These are phyloP conservation scores for Aleurites moluccanus DNA, from an alignment of 441 rosid genomes.

Conservation along the genomic window DNA sequence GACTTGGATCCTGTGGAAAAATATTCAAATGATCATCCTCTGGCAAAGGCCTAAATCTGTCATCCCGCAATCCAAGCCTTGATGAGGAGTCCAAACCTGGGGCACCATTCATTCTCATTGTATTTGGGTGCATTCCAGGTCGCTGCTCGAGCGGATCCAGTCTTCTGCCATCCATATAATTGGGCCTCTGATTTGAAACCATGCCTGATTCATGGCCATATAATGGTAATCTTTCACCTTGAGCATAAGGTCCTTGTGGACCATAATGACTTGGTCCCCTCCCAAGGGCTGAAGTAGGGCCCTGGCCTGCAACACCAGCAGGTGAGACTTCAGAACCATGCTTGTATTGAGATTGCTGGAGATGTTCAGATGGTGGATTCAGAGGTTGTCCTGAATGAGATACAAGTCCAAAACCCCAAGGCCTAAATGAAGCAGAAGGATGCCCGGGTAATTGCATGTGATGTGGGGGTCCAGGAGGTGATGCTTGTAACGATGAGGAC, in stretches of 20 bases:
- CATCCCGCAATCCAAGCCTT: conserved; percentile 32
- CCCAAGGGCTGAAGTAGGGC: conserved; percentile 35
- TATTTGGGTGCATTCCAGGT: conserved; percentile 28
- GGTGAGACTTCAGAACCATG: conserved; percentile 38
- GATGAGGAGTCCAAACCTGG: conserved; percentile 34
- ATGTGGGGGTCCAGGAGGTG: conserved; percentile 40
- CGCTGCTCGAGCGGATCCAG: conserved; percentile 38
- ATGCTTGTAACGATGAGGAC: conserved; percentile 41
- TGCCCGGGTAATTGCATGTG: conserved; percentile 37
- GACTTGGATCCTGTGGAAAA: conserved; percentile 37
- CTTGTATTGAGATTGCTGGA: conserved; percentile 26
- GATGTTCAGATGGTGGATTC: conserved; percentile 24
- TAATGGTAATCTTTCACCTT: conserved; percentile 20
- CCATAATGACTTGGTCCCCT: conserved; percentile 41
- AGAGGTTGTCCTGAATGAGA: conserved; percentile 25
- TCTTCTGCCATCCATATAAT: conserved; percentile 36
- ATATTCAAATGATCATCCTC: conserved; percentile 41
- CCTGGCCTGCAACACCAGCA: conserved; percentile 32
- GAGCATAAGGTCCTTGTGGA: conserved; percentile 38
- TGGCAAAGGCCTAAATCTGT: conserved; percentile 39
- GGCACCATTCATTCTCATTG: conserved; percentile 39
- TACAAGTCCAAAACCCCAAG: conserved; percentile 37
- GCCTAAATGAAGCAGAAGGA: conserved; percentile 40
- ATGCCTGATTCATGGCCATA: conserved; percentile 36
- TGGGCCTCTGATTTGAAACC: conserved; percentile 32